Percentiles rank a stretch among this genome's conserved stretches.
phyloP scores from a whole-genome alignment of 2,329 filamentous ascomycete genomes.

The Parastagonospora nodorum region DNA sequence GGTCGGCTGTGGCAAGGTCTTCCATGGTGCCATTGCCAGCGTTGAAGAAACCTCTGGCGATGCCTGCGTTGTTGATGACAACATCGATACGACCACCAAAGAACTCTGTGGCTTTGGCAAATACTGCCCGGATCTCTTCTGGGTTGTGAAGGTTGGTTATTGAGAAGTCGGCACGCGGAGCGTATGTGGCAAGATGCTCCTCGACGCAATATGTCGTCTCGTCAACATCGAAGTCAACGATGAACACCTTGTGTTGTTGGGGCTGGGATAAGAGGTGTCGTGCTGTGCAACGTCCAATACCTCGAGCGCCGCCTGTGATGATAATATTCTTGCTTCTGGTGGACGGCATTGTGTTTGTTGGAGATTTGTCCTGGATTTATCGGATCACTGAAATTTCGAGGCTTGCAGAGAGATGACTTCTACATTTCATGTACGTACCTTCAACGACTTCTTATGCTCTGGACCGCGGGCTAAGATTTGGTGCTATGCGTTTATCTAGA shows the following conservation, averaged over 20 bases:
- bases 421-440: background rate
- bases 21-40: slow-evolving; percentile 31
- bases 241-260: slow-evolving; percentile 49
- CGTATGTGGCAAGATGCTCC: slow-evolving; percentile 38
- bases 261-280: slow-evolving; percentile 46
- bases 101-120: slow-evolving; percentile 46
- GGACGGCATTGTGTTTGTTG: slow-evolving; percentile 15
- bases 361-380: background rate
- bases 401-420: background rate
- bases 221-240: slow-evolving; percentile 50
- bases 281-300: slow-evolving; percentile 51
- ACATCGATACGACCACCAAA: slow-evolving; percentile 39
- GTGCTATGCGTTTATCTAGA: background rate
- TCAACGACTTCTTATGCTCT: background rate
- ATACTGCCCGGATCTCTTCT: slow-evolving; percentile 31
- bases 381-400: background rate
- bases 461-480: background rate
- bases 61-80: slow-evolving; percentile 38
- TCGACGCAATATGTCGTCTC: slow-evolving; percentile 37
- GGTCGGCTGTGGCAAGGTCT: slow-evolving; percentile 23
- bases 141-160: slow-evolving; percentile 47
- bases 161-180: slow-evolving; percentile 32
- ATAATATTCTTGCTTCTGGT: slow-evolving; percentile 36
- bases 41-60: slow-evolving; percentile 28
- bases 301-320: slow-evolving; percentile 50